A percentile compares a stretch with the other conserved stretches of the same genome.
phyloP scores from a whole-genome alignment of 2,329 filamentous ascomycete genomes.

The Apiospora arundinis region DNA sequence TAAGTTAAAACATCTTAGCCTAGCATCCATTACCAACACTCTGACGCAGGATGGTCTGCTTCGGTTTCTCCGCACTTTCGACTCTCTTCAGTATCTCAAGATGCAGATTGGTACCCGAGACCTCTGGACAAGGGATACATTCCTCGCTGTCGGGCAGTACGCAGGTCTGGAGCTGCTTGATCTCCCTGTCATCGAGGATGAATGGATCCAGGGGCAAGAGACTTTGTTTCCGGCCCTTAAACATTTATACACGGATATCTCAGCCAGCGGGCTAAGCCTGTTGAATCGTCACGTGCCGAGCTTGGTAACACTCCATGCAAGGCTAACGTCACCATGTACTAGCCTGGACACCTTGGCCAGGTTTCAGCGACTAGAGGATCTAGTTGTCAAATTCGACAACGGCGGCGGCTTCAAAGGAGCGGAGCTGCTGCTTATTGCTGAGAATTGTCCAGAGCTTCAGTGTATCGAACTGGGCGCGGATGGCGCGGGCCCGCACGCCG shows the following conservation, averaged over 20 bases:
- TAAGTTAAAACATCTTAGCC: neutral
- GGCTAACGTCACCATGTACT: neutral
- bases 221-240: neutral
- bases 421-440: neutral
- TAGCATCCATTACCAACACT: neutral
- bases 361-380: neutral
- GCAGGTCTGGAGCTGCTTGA: neutral
- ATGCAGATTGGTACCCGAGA: neutral
- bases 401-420: neutral
- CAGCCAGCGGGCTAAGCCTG: neutral
- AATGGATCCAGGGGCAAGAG: neutral
- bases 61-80: neutral
- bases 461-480: neutral
- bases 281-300: neutral
- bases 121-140: neutral
- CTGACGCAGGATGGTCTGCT: slow-evolving; percentile 7
- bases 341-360: neutral
- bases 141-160: neutral
- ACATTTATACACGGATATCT: neutral
- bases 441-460: slow-evolving; percentile 2
- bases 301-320: neutral
- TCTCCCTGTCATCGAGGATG: neutral
- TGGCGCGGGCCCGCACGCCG: too few relatives aligned
- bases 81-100: neutral
- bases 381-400: neutral